Percentiles rank a stretch among this genome's conserved stretches.
Evolutionary conservation across 306 rosid genomes (phyloP).

Genomic region (Vigna reflexopilosa): DNA sequence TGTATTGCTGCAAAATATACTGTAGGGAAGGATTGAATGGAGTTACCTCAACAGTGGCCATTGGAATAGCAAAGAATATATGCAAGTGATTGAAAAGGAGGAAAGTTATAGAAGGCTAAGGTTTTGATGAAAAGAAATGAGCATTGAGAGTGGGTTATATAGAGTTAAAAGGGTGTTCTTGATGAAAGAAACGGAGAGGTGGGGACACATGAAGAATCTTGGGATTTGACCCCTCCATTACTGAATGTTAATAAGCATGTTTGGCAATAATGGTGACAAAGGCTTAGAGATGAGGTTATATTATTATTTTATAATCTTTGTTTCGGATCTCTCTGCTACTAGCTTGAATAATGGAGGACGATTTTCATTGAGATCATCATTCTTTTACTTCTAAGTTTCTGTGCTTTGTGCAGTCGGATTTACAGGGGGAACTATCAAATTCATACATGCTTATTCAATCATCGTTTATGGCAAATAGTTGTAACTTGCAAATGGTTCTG

Average conservation of each 20-base stretch:
- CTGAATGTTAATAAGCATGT: slow-evolving; percentile 53
- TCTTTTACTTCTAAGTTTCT: slow-evolving; percentile 53
- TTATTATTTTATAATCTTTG: slow-evolving; percentile 34
- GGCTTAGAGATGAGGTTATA: slow-evolving; percentile 47
- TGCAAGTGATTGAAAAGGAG: slow-evolving; percentile 24
- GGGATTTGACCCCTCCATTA: slow-evolving; percentile 66
- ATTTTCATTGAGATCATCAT: slow-evolving; percentile 55
- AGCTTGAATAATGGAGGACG: slow-evolving; percentile 43
- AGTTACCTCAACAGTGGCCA: slow-evolving; percentile 82
- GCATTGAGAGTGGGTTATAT: slow-evolving; percentile 50
- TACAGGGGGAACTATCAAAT: slow-evolving; percentile 29
- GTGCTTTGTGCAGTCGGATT: slow-evolving; percentile 80
- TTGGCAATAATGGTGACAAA: slow-evolving; percentile 56
- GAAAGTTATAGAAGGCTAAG: slow-evolving; percentile 18
- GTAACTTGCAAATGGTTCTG: background rate
- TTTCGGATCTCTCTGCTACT: slow-evolving; percentile 41
- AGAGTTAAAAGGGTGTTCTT: slow-evolving; percentile 45
- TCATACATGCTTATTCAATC: background rate
- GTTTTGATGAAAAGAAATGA: slow-evolving; percentile 46
- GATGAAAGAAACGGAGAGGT: slow-evolving; percentile 36
- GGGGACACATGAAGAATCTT: slow-evolving; percentile 64
- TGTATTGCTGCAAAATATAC: too few species aligned
- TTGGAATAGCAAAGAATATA: slow-evolving; percentile 38
- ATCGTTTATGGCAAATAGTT: background rate
- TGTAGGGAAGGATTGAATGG: background rate